A percentile compares a stretch with the other conserved stretches of the same genome.
phyloP scores from a whole-genome alignment of 192 early-diverging fungal genomes.

The Physocladia obscura region DNA sequence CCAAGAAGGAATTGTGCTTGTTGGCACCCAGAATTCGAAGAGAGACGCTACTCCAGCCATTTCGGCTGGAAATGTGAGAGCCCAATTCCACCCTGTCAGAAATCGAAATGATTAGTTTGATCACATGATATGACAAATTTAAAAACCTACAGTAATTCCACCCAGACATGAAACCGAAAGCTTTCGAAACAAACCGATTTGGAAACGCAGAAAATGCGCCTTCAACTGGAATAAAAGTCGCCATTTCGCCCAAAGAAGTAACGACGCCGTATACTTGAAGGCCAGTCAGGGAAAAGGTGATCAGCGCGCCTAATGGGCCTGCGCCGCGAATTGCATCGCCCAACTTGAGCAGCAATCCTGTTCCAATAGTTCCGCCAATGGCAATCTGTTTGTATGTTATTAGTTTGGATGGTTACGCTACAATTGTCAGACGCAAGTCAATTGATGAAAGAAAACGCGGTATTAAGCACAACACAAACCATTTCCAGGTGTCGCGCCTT shows the following conservation, averaged over 20 bases:
- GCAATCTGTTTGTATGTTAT: no score
- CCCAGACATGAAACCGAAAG: constrained; percentile 39
- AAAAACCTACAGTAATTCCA: constrained; percentile 39
- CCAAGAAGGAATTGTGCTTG: constrained; percentile 32
- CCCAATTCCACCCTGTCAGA: no score
- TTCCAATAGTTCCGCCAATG: constrained; percentile 70
- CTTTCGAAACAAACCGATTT: constrained; percentile 72
- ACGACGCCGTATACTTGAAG: constrained; percentile 37
- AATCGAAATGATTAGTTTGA: no score
- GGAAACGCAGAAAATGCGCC: constrained; percentile 80
- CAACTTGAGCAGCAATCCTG: constrained; percentile 78
- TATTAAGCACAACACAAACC: no score
- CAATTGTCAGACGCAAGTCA: no score
- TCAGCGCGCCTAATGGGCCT: constrained; percentile 73
- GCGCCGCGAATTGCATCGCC: constrained; percentile 68
- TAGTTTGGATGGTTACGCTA: no score
- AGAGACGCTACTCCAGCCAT: constrained; percentile 74
- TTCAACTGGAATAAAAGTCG: constrained; percentile 47
- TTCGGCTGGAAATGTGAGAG: constrained; percentile 55
- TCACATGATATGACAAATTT: no score
- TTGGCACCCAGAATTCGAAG: constrained; percentile 61
- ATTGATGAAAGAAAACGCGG: no score
- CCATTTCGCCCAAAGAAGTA: constrained; percentile 79
- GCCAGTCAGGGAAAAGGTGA: constrained; percentile 53
- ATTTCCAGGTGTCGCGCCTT: constrained; percentile 50